phyloP scores from a whole-genome alignment of 202 grass and related monocot species.

The Setaria viridis region DNA sequence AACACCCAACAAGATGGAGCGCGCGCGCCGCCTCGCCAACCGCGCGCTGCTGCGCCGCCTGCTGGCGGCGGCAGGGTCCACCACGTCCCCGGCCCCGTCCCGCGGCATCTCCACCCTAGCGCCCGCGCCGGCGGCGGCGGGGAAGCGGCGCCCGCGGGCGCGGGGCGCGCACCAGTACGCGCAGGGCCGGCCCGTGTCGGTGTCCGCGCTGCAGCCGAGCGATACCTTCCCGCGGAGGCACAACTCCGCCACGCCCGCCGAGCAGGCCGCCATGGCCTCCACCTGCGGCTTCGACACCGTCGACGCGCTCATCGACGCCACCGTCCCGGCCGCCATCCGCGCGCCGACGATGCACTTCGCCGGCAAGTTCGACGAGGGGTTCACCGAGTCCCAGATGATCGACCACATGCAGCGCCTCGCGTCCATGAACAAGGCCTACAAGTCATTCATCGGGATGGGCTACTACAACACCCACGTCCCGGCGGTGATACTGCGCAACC shows the following conservation, averaged over 20 bases:
- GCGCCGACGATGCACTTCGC: conserved; percentile 59
- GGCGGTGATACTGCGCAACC: conserved; percentile 77
- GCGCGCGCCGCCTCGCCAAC: conserved; percentile 70
- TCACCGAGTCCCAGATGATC: conserved; percentile 94
- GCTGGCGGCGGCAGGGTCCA: conserved; percentile 51
- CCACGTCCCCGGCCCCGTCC: conserved; percentile 44
- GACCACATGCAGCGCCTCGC: conserved; percentile 84
- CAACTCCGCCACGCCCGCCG: conserved; percentile 81
- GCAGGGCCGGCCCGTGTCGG: conserved; percentile 59
- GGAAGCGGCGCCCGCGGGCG: conserved; percentile 13
- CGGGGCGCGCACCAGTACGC: conserved; percentile 50
- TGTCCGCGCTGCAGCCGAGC: conserved; percentile 75
- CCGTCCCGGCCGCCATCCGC: conserved; percentile 87
- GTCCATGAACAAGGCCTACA: conserved; percentile 77
- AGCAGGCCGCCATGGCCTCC: conserved; percentile 74
- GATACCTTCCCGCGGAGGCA: conserved; percentile 92
- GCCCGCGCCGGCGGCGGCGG: conserved; percentile 6
- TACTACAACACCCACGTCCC: conserved; percentile 95
- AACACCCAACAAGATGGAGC: conserved; percentile 57
- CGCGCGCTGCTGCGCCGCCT: conserved; percentile 75
- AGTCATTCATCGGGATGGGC: conserved; percentile 98
- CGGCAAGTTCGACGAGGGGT: conserved; percentile 72
- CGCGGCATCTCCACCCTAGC: conserved; percentile 63
- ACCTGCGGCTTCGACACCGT: conserved; percentile 69
- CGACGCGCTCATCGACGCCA: conserved; percentile 90